Percentiles rank a stretch among this genome's conserved stretches.
These are phyloP conservation scores for Penicillium sp. DNA, from an alignment of 2,329 filamentous ascomycete genomes.

Conservation along the genomic window DNA sequence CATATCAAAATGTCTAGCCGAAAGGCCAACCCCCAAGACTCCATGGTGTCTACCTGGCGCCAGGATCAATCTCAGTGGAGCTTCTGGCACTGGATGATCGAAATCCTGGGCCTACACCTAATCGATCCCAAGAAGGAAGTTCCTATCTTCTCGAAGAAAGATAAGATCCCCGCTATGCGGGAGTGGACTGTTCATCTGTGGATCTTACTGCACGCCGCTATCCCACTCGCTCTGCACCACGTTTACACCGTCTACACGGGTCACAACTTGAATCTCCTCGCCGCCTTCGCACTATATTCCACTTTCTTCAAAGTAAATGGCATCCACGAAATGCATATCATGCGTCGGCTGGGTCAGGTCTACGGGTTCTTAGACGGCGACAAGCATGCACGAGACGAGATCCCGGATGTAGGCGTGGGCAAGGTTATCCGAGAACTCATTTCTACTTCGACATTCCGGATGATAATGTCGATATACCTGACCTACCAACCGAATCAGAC, in stretches of 20 bases:
- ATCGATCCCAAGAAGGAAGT: slow-evolving; percentile 23
- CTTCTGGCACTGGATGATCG: slow-evolving; percentile 26
- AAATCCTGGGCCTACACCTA: slow-evolving; percentile 27
- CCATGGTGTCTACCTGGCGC: slow-evolving; percentile 34
- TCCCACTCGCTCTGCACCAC: slow-evolving; percentile 43
- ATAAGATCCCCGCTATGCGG: slow-evolving; percentile 43
- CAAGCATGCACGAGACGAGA: slow-evolving; percentile 35
- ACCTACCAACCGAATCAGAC: slow-evolving; percentile 21
- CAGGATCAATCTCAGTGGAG: slow-evolving; percentile 26
- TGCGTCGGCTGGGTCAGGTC: slow-evolving; percentile 21
- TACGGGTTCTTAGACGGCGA: slow-evolving; percentile 25
- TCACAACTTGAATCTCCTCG: slow-evolving; percentile 30
- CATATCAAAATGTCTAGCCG: background rate
- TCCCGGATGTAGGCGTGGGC: slow-evolving; percentile 42
- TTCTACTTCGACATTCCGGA: slow-evolving; percentile 35
- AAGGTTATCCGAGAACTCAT: slow-evolving; percentile 28
- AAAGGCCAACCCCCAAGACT: slow-evolving; percentile 15
- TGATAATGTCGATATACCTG: slow-evolving; percentile 35
- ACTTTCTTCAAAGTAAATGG: slow-evolving; percentile 41
- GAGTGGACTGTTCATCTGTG: slow-evolving; percentile 40
- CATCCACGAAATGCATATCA: slow-evolving; percentile 36
- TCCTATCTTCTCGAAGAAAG: slow-evolving; percentile 44
- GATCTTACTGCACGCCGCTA: slow-evolving; percentile 41
- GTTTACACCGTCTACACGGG: slow-evolving; percentile 31
- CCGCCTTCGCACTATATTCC: slow-evolving; percentile 41